These are phyloP conservation scores for Melanomma pulvis-pyrius DNA, from an alignment of 495 filamentous ascomycete genomes.

Conservation along the genomic window DNA sequence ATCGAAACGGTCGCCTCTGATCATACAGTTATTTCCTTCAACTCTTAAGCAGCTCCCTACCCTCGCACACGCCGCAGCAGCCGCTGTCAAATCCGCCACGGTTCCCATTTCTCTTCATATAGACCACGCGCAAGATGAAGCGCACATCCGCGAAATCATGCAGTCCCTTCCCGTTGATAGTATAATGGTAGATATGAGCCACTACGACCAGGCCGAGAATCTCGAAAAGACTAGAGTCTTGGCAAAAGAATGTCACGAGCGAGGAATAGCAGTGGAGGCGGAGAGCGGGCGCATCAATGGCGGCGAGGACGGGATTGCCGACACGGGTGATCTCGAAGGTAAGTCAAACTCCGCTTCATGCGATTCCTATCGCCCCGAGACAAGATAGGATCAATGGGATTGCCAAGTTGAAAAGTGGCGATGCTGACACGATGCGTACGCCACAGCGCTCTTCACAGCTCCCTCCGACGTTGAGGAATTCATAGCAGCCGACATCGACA, in stretches of 20 bases:
- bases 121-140: conserved; percentile 37
- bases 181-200: conserved; percentile 43
- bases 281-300: conserved; percentile 42
- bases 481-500: conserved; percentile 37
- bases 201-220: conserved; percentile 42
- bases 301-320: conserved; percentile 40
- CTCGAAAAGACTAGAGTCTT: conserved; percentile 35
- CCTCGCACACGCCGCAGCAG: conserved; percentile 32
- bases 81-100: conserved; percentile 28
- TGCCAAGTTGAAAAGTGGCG: neutral
- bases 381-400: neutral
- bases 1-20: conserved; percentile 23
- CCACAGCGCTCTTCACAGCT: conserved; percentile 33
- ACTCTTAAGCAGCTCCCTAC: conserved; percentile 29
- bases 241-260: conserved; percentile 35
- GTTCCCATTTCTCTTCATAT: conserved; percentile 38
- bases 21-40: conserved; percentile 29
- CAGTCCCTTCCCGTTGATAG: conserved; percentile 33
- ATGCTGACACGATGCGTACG: neutral
- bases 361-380: neutral
- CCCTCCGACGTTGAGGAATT: conserved; percentile 39
- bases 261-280: conserved; percentile 40
- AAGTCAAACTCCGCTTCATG: neutral
- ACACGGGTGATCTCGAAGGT: conserved; percentile 39
- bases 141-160: conserved; percentile 32